Base-by-base conservation (phyloP, 2,329 filamentous ascomycete species). In the Neurospora crassa region DNA sequence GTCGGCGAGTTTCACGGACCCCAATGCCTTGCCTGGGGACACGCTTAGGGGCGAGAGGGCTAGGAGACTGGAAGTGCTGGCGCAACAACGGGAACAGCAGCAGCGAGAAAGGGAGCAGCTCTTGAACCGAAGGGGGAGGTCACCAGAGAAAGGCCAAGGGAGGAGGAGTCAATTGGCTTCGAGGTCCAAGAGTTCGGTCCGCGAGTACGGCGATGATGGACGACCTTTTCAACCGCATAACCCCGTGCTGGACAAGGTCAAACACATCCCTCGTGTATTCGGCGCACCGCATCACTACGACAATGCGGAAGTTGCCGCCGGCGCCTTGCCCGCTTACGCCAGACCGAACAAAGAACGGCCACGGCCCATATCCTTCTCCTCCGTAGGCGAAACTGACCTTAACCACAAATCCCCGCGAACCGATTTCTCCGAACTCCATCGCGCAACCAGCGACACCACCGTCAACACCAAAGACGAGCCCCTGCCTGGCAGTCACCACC, bases 331-430 rank as follows among this genome's bases (percentile, higher is more conserved):
- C 47, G 47, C 47, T 34, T 59, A 59, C 14, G 47, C 24, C 20
- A 70, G 47, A 47, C 67, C 42, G 70, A 73, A 72, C 69, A 72
- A 73, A 74, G 71, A 70, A 69, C 69, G 70, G 2, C 41, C 47
- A 53, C 69, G 70, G 1, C 41, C 63, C 18, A 71, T 37, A 47
- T 72, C 74, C 34, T 70, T 71, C 20, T 72, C 72, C 24, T 74
- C 72, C 18, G 69, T 71, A 20, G 72, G 71, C 63, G 70, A 74
- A 67, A 69, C 74, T 41, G 72, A 73, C 67, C 59, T 69, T 69
- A 47, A 72, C 34, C 12, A 81, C 78, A 73, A 81, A 78, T 73
- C 76, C 78, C 20, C 81, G 79, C 72, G 53, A 20, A 67, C 68
- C 41, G 70, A 71, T 40, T 72, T 63, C 63, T 72, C 74, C 14